Evolutionary conservation across 305 asterid genomes (phyloP), one percentile per base, ranked within the genome.

Genomic region (Caryopteris hybrid): DNA sequence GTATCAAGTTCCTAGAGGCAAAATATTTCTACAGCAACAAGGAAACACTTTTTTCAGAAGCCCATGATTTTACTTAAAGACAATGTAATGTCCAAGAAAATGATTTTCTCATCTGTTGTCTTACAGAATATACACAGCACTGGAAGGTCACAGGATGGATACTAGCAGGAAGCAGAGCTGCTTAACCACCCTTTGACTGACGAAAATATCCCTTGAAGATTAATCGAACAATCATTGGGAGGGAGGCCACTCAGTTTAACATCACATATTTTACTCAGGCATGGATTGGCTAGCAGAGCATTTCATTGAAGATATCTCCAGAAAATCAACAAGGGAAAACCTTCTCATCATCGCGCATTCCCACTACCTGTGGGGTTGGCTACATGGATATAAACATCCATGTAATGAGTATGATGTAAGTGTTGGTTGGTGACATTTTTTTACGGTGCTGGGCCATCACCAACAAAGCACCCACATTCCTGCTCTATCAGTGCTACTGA

Each of bases 21-120:
- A 71, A 23, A 29, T 38, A 63, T 20, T 70, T 41, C 38, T 38
- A 70, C 13, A n/a, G 61, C 48, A 55, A 52, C 29, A 29, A 61
- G 31, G 54, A 50, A 41, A 31, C 22, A 4, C 13, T 43, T 31
- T n/a, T 45, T 21, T 38, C 60, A 64, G 16, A 5, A 25, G 46
- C 70, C 38, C 36, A 29, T 11, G n/a, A 42, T 54, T 59, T 17
- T 20, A 11, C 31, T 17, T 48, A 39, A 50, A 53, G 34, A 20
- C 41, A 50, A 22, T 51, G 31, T 51, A 22, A 22, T 38, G 27
- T 39, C 18, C 8, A 2, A 0, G 25, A 55, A 29, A 14, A 29
- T 29, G 7, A 23, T 14, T 20, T 45, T 61, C n/a, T 4, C 45
- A 41, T 14, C 23, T 10, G 34, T 53, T 43, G 31, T 27, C 16